phyloP scores from a whole-genome alignment of 2,329 filamentous ascomycete species.

The Ceratocystis harringtonii region DNA sequence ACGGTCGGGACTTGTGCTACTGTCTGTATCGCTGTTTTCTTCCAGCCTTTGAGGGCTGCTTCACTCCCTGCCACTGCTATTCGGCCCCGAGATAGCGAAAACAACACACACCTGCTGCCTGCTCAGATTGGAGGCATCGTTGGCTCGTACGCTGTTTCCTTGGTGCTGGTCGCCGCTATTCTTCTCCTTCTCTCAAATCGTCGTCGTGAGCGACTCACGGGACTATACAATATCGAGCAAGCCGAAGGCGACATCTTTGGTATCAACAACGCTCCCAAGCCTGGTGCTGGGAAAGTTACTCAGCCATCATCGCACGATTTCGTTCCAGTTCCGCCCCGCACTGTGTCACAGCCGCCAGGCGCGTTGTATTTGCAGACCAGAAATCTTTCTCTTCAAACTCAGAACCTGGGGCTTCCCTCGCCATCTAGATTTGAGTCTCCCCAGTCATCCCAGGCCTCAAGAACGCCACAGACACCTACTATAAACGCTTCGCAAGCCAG shows the following conservation, averaged over 20 bases:
- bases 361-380: constrained; percentile 10
- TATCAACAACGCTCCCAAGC: constrained; percentile 12
- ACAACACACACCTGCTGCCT: constrained; percentile 38
- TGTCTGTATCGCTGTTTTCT: constrained; percentile 14
- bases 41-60: constrained; percentile 15
- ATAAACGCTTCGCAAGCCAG: constrained; percentile 19
- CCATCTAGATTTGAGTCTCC: constrained; percentile 6
- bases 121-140: constrained; percentile 72
- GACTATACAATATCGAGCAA: constrained; percentile 18
- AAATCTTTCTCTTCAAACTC: constrained; percentile 13
- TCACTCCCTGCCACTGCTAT: constrained; percentile 30
- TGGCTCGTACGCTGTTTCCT: constrained; percentile 64
- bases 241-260: constrained; percentile 37
- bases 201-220: constrained; percentile 36
- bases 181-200: constrained; percentile 46
- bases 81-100: constrained; percentile 32
- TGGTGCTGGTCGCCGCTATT: constrained; percentile 56
- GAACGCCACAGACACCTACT: constrained; percentile 20
- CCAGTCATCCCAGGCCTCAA: constrained; percentile 6
- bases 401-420: constrained; percentile 7
- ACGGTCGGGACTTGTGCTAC: constrained; percentile 3
- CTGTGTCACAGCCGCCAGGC: neutral
- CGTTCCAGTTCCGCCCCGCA: neutral
- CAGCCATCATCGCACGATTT: constrained; percentile 13
- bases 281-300: neutral